These are phyloP conservation scores for Hippophae gyantsensis DNA, from an alignment of 306 rosid species.

Conservation along the genomic window DNA sequence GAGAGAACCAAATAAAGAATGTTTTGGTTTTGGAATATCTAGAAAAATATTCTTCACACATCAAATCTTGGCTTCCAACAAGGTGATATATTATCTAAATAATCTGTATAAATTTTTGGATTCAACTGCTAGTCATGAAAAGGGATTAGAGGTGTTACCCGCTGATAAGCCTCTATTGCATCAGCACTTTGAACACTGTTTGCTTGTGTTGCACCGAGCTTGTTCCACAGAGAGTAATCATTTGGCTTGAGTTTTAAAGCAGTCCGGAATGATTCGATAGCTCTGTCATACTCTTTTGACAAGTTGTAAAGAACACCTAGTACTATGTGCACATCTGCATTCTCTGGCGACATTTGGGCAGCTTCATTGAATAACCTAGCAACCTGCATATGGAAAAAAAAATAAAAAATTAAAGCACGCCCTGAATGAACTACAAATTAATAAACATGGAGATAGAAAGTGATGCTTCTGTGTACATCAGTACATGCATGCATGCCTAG, in stretches of 20 bases:
- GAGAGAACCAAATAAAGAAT: no score
- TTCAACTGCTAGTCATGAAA: not conserved
- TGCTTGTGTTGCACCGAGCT: slow-evolving; percentile 99
- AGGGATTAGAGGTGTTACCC: slow-evolving; percentile 37
- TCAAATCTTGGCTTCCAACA: not conserved
- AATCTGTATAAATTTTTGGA: no score
- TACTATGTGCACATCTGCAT: slow-evolving; percentile 91
- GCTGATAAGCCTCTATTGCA: slow-evolving; percentile 94
- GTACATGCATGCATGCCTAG: not conserved
- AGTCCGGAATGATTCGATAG: slow-evolving; percentile 68
- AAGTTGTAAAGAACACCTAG: slow-evolving; percentile 90
- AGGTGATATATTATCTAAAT: not conserved
- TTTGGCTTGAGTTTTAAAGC: slow-evolving; percentile 88
- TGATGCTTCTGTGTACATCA: not conserved
- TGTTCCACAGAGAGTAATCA: slow-evolving; percentile 98
- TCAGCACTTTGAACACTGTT: slow-evolving; percentile 98
- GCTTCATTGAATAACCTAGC: slow-evolving; percentile 81
- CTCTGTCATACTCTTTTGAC: slow-evolving; percentile 88
- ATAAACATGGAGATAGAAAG: not conserved
- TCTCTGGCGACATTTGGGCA: slow-evolving; percentile 78
- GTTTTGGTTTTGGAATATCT: no score
- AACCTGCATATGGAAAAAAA: slow-evolving; percentile 40
- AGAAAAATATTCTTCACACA: not conserved
- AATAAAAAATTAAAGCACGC: not conserved
- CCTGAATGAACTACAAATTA: not conserved